Base-by-base conservation (phyloP, 352 stramenopile species). In the Phytophthora pseudosyringae region DNA sequence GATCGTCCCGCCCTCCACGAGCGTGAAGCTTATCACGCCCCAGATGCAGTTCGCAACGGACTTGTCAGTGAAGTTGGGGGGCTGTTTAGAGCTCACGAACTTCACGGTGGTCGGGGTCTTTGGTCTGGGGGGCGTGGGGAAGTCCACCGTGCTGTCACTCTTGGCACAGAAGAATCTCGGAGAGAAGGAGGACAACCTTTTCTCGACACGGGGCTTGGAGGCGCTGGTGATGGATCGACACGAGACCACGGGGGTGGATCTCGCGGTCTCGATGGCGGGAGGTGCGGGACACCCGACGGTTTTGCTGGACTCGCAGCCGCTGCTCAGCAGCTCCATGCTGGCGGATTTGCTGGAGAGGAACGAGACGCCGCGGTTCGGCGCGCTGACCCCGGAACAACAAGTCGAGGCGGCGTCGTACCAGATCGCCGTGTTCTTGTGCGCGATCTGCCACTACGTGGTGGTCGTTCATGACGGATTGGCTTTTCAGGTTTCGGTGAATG, bases 371-470 rank as follows among this genome's bases (percentile, higher is more conserved):
- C 63, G 79, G 10, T 91, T 81, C 55, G 78, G 76, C 5, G 75
- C 78, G 3, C 58, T 91, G 0, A 73, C 81, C 3, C 71, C 76
- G 5, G 86, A 94, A 38, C 86, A 93, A 43, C 82, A 92, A 36
- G 55, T 86, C 31, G 83, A 94, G 45, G 61, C 76, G 7, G 65
- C 73, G 44, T 90, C 86, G 12, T 69, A 81, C 40, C 83, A 93
- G 60, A 68, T 90, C 16, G 81, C 84, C 7, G 72, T 86, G 8
- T 86, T 92, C 48, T 51, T 94, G 41, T 73, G 82, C 26, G 84
- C 86, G 0, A 78, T 93, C 15, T 94, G 86, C 57, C 86, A 94
- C 67, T 90, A 93, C 39, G 78, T 94, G 12, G 51, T 94, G 33
- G 60, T 93, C 18, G 81, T 86, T 10, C 81, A 90, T 52, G 78